Evolutionary conservation across 1,139 yeast genomes (phyloP).

Genomic region (Torulaspora globosa): DNA sequence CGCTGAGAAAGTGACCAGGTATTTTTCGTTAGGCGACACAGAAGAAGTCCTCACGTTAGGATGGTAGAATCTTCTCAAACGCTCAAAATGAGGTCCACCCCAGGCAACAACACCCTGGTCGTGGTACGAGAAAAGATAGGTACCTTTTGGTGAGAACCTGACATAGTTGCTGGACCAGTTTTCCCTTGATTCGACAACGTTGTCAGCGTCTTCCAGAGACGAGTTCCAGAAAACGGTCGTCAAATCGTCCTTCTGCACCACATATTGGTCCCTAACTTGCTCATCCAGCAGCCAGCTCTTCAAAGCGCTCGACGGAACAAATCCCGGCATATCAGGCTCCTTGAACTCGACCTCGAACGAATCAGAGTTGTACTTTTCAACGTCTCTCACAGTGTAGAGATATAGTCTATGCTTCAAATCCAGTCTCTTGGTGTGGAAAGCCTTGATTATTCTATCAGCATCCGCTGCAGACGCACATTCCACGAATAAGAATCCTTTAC

Average conservation of each 20-base stretch:
- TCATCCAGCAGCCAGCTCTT: slow-evolving; percentile 89
- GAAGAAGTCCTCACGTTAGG: slow-evolving; percentile 87
- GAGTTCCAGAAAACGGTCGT: slow-evolving; percentile 90
- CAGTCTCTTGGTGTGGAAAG: slow-evolving; percentile 81
- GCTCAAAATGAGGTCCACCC: slow-evolving; percentile 83
- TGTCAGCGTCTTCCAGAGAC: slow-evolving; percentile 68
- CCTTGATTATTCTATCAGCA: slow-evolving; percentile 77
- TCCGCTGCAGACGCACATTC: slow-evolving; percentile 66
- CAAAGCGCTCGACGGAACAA: slow-evolving; percentile 73
- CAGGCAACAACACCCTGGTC: slow-evolving; percentile 94
- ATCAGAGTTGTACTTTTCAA: slow-evolving; percentile 76
- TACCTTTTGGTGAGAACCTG: slow-evolving; percentile 92
- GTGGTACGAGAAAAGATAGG: slow-evolving; percentile 80
- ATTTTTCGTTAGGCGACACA: slow-evolving; percentile 89
- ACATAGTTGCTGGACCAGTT: slow-evolving; percentile 80
- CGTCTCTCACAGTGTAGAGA: slow-evolving; percentile 78
- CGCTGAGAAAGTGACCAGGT: slow-evolving; percentile 85
- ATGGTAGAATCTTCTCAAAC: slow-evolving; percentile 77
- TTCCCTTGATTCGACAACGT: slow-evolving; percentile 70
- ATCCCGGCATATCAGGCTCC: slow-evolving; percentile 69
- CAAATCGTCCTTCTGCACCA: slow-evolving; percentile 71
- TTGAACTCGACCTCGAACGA: slow-evolving; percentile 57
- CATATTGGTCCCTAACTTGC: slow-evolving; percentile 85
- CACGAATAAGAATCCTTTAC: slow-evolving; percentile 85
- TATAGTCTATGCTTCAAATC: slow-evolving; percentile 89